These are phyloP conservation scores for Eucalyptus viminalis DNA, from an alignment of 345 rosid species.

Conservation along the genomic window DNA sequence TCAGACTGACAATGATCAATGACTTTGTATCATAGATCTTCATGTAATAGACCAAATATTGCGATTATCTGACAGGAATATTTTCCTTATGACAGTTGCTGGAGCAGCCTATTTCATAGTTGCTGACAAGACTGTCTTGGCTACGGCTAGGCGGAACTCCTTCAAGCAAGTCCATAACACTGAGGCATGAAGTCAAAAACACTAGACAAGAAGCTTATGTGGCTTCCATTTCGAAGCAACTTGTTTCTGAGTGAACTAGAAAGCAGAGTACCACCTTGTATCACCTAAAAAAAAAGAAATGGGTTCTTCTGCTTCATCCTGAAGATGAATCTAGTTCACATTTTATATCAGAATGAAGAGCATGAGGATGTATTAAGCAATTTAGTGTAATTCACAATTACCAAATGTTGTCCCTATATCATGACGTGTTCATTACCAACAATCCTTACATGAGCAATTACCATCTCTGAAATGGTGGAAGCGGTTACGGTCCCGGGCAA, in stretches of 20 bases:
- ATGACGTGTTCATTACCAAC: neutral
- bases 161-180: slow-evolving; percentile 16
- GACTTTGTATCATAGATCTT: neutral
- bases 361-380: neutral
- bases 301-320: neutral
- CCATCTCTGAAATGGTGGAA: slow-evolving; percentile 78
- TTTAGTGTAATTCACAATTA: neutral
- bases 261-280: neutral
- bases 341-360: neutral
- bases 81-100: slow-evolving; percentile 25
- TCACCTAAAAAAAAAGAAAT: neutral
- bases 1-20: neutral
- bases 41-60: neutral
- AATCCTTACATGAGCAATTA: slow-evolving; percentile 63
- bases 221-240: neutral
- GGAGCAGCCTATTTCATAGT: slow-evolving; percentile 90
- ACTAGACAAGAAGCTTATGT: neutral
- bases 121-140: slow-evolving; percentile 90
- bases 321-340: neutral
- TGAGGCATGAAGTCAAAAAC: neutral
- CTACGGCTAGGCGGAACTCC: slow-evolving; percentile 69
- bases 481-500: slow-evolving; percentile 67
- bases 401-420: neutral
- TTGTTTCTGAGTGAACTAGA: neutral
- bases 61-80: neutral